Percentiles rank a stretch among this genome's conserved stretches.
phyloP scores from a whole-genome alignment of 805 yeast genomes.

The Saccharomycopsis malanga region DNA sequence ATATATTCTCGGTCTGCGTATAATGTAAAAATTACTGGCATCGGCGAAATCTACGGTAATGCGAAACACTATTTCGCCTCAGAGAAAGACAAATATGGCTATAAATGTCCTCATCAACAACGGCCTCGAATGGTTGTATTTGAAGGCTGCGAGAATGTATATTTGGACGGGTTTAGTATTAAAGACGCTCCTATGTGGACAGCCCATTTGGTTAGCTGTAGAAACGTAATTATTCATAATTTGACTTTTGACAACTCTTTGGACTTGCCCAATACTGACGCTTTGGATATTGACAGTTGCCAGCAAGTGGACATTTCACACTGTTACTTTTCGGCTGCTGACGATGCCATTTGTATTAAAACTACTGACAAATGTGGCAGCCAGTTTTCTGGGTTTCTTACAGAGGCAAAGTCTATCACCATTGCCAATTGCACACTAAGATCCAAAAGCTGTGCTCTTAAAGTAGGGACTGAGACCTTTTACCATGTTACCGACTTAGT shows the following conservation, averaged over 20 bases:
- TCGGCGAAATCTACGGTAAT: slow-evolving; percentile 12
- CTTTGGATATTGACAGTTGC: slow-evolving; percentile 17
- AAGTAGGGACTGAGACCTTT: slow-evolving; percentile 17
- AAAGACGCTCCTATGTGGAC: slow-evolving; percentile 19
- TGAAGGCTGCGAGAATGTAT: slow-evolving; percentile 8
- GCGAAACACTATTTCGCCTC: slow-evolving; percentile 5
- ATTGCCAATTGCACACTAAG: slow-evolving; percentile 11
- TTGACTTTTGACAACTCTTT: slow-evolving; percentile 12
- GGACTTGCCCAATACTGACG: slow-evolving; percentile 20
- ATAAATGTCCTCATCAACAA: slow-evolving; percentile 3
- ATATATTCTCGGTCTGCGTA: slow-evolving; percentile 1
- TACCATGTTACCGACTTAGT: slow-evolving; percentile 9
- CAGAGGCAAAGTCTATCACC: slow-evolving; percentile 2
- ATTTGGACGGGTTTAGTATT: slow-evolving; percentile 4
- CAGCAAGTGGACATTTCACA: slow-evolving; percentile 13
- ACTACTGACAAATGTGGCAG: slow-evolving; percentile 5
- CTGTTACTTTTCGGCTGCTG: slow-evolving; percentile 16
- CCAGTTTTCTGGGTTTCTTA: slow-evolving; percentile 1
- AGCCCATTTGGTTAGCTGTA: slow-evolving; percentile 13
- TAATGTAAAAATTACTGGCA: slow-evolving; percentile 9
- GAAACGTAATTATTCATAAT: background rate
- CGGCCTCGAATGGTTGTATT: slow-evolving; percentile 15
- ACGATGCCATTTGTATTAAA: slow-evolving; percentile 17
- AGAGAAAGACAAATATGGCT: slow-evolving; percentile 7
- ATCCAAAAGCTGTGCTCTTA: slow-evolving; percentile 15